Evolutionary conservation across 1,139 yeast genomes (phyloP).

Genomic region (Pichiaceae sp.): DNA sequence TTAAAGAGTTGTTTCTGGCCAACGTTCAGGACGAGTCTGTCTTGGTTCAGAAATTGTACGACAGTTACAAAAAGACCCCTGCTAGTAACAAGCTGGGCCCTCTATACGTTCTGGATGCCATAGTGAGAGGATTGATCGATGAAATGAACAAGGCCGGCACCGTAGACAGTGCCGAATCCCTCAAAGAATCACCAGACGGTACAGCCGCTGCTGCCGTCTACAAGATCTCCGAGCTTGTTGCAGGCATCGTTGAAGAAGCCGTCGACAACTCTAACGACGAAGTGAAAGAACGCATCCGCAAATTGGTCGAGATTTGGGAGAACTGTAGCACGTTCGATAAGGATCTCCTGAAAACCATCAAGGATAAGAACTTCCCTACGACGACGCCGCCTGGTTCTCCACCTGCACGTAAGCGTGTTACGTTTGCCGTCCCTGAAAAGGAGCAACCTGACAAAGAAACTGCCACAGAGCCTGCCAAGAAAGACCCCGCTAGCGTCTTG

Average conservation of each 20-base stretch:
- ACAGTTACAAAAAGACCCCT: constrained; percentile 69
- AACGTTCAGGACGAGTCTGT: constrained; percentile 51
- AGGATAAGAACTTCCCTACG: constrained; percentile 49
- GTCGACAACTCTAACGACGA: constrained; percentile 42
- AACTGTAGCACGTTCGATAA: constrained; percentile 71
- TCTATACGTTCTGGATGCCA: constrained; percentile 84
- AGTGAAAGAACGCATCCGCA: constrained; percentile 64
- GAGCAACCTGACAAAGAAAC: constrained; percentile 9
- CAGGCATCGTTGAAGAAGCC: constrained; percentile 52
- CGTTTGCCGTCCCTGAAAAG: constrained; percentile 15
- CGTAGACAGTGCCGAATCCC: constrained; percentile 1
- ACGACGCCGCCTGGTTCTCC: constrained; percentile 52
- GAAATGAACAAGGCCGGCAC: constrained; percentile 31
- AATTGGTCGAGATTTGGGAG: constrained; percentile 89
- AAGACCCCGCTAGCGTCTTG: constrained; percentile 52
- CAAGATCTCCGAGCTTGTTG: constrained; percentile 50
- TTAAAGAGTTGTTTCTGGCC: constrained; percentile 69
- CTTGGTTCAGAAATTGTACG: constrained; percentile 49
- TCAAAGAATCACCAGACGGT: constrained; percentile 48
- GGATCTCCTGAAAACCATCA: constrained; percentile 44
- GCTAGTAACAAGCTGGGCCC: constrained; percentile 83
- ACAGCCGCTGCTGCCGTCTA: constrained; percentile 68
- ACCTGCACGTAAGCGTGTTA: constrained; percentile 24
- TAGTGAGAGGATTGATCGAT: constrained; percentile 78
- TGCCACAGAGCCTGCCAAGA: constrained; percentile 12